A percentile compares a stretch with the other conserved stretches of the same genome.
These are phyloP conservation scores for Fraxinus sp. DNA, from an alignment of 305 asterid species.

Conservation along the genomic window DNA sequence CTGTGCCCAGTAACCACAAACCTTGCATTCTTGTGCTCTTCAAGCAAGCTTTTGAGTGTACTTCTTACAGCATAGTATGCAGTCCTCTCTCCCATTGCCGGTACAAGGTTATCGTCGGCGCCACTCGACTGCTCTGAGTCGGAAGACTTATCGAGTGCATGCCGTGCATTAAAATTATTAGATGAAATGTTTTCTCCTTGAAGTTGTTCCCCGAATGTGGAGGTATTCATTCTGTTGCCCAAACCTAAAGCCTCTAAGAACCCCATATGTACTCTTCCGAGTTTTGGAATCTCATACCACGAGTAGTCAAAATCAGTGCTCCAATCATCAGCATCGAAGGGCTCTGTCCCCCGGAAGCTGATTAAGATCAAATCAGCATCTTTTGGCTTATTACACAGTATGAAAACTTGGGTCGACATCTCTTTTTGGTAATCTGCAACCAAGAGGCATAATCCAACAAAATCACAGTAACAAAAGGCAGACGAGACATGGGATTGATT, in stretches of 20 bases:
- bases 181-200: conserved; percentile 3
- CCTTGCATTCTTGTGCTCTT: conserved; percentile 66
- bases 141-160: conserved; percentile 22
- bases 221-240: conserved; percentile 62
- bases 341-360: conserved; percentile 94
- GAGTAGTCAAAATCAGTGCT: conserved; percentile 91
- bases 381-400: conserved; percentile 65
- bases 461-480: neutral
- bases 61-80: conserved; percentile 67
- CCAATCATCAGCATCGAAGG: conserved; percentile 97
- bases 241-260: conserved; percentile 93
- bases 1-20: conserved; percentile 91
- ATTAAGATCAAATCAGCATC: conserved; percentile 77
- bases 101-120: conserved; percentile 22
- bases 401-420: conserved; percentile 79
- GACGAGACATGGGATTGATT: neutral
- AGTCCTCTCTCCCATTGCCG: conserved; percentile 44
- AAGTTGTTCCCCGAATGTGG: conserved; percentile 52
- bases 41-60: conserved; percentile 55
- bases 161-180: conserved; percentile 21
- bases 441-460: neutral
- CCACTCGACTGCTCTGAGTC: conserved; percentile 26
- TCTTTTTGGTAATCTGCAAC: conserved; percentile 71
- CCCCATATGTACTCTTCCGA: conserved; percentile 94
- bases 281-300: conserved; percentile 85